Evolutionary conservation across 1,284 basidiomycete genomes (phyloP), one percentile per base, ranked within the genome.

Genomic region (Stygiomarasmius scandens): DNA sequence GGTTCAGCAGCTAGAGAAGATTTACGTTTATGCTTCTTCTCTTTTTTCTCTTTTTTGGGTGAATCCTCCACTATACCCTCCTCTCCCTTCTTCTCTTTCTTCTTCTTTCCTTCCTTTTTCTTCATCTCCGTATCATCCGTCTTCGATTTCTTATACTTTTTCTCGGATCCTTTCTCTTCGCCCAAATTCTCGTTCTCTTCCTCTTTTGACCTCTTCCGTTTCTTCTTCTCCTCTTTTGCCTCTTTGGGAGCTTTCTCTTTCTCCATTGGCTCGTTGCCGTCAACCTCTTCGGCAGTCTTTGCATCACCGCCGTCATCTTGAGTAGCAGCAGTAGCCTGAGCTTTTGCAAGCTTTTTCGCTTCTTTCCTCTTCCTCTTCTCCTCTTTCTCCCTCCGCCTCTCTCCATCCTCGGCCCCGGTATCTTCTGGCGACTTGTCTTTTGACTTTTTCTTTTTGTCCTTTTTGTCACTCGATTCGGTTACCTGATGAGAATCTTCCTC

Each of bases 361-460:
- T 64, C 63, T 58, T 69, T 69, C 60, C 69, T 69, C 49, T 65
- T 65, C 59, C 69, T 69, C 56, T 67, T 65, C 62, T 62, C 54
- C 24, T 59, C 53, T 47, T 52, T 52, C 24, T 59, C 54, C 2
- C 66, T 63, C 63, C 60, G 51, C 29, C 34, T 27, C 43, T 52
- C 49, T 52, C 41, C 32, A 24, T 36, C 29, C 34, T 52, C n/a
- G 38, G 65, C 46, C 32, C 53, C 22, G 27, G 38, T 43, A n/a
- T 54, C 58, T 55, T 63, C 48, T 54, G 64, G 14, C 54, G 47
- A 55, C 62, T n/a, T n/a, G 16, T n/a, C 16, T n/a, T 41, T 41
- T 19, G 38, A 59, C 58, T 66, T 69, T 47, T 61, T 64, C 49
- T 52, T n/a, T n/a, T n/a, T 65, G 29, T 32, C 29, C 60, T 64